Percentiles rank a stretch among this genome's conserved stretches.
Conservation (phyloP, 2,329 filamentous ascomycete species). For the Exophiala bonariae region DNA sequence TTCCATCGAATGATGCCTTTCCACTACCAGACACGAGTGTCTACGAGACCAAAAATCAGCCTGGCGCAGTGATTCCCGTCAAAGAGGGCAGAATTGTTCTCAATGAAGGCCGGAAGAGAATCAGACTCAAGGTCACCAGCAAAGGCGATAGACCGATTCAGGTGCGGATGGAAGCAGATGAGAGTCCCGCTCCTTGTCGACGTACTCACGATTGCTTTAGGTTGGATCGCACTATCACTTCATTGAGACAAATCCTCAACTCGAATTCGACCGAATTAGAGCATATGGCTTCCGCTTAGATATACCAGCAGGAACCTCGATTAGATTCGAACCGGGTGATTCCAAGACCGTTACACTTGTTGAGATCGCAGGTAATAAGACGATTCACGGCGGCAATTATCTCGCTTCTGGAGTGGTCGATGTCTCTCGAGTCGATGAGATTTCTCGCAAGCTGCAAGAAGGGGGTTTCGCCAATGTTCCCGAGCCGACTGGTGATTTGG, state of each 20-base stretch:
- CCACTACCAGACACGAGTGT: constrained; percentile 62
- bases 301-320: constrained; percentile 85
- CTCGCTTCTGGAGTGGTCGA: constrained; percentile 75
- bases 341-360: constrained; percentile 86
- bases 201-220: constrained; percentile 35
- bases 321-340: constrained; percentile 92
- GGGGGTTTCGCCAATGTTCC: constrained; percentile 77
- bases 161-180: no score
- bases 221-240: constrained; percentile 95
- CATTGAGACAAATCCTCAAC: constrained; percentile 86
- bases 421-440: constrained; percentile 60
- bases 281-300: constrained; percentile 86
- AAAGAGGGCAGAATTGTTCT: constrained; percentile 67
- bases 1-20: constrained; percentile 70
- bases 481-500: constrained; percentile 60
- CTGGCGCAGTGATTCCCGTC: constrained; percentile 75
- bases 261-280: constrained; percentile 81
- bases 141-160: constrained; percentile 88
- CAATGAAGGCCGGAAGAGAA: constrained; percentile 72
- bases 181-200: neutral
- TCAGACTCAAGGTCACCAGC: constrained; percentile 75
- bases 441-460: constrained; percentile 65
- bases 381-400: constrained; percentile 82
- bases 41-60: constrained; percentile 68
- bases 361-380: constrained; percentile 76